Evolutionary conservation across 495 filamentous ascomycete genomes (phyloP), one percentile per base, ranked within the genome.

Genomic region (Aspergillus sparsus): DNA sequence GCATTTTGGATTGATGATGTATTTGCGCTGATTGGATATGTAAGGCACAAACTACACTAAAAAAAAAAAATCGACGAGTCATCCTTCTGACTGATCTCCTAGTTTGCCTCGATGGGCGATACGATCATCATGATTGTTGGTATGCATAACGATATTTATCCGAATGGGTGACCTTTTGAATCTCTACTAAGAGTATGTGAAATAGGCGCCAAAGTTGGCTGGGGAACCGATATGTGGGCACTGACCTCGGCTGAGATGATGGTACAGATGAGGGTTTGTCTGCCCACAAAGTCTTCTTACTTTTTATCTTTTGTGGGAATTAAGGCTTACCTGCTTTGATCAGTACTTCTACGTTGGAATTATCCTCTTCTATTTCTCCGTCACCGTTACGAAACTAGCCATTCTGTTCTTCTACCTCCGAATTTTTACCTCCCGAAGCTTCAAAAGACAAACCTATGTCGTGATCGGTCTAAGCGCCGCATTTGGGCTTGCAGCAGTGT

Each of bases 351-450:
- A 58, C 34, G 8, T 51, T 9, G 55, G 45, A 11, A 58, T 58
- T 16, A 31, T 58, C 10, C 21, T 49, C 45, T 58, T 58, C 55
- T 50, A 58, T 27, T 15, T 36, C 55, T 36, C 55, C 18, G 42
- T 42, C 15, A 4, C 33, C 33, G 16, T 58, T 16, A 52, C 55
- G 39, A 62, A 62, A 54, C 42, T 62, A 31, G 50, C 60, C 15
- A 58, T 62, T 49, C 60, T 62, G 49, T 53, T 62, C 36, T 57
- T 62, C 55, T 62, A 62, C 55, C 37, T 34, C 15, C 53, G 53
- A 11, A 39, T 55, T 41, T 55, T 55, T 41, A 44, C 53, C 18
- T n/a, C 16, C 39, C 37, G 2, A 15, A 16, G 7, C 44, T 47
- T 55, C 12, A 31, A 46, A 31, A 16, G 34, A 16, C 42, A 21